Base-by-base conservation (phyloP, 257 asterid genomes). In the Nyctanthes arbortristis region DNA sequence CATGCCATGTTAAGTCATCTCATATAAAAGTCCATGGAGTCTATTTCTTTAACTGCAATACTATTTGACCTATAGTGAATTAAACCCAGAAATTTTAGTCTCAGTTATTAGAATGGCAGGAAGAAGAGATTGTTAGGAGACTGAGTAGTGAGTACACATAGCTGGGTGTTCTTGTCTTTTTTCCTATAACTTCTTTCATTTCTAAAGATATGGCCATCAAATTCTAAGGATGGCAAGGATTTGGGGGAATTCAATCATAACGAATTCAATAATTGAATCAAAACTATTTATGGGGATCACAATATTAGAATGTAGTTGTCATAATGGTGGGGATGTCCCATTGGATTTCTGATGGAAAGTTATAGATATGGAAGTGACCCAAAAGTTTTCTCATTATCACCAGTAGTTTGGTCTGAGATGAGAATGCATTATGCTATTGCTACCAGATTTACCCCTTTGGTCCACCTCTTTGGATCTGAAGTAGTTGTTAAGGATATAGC, bases 231-330 rank as follows among this genome's bases (percentile, higher is more conserved):
- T 81, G 65, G 73, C 68, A 66, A 76, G 27, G 76, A 66, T 79
- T 78, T 78, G 74, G 72, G 79, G 63, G 59, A 52, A 52, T 52
- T 52, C 59, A 20, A 22, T 52, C 30, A 52, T 13, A 49, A 68
- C 73, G 74, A 72, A 73, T 78, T 76, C 87, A 91, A 87, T 89
- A 74, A 87, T 88, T 85, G 84, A 62, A 75, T 78, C 73, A 66
- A 60, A 56, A 71, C 60, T 71, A 61, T 68, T 73, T 75, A 66
- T 75, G 49, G 77, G 89, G 86, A 83, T 80, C 77, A 75, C 75
- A 80, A 68, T 40, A 76, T 65, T 72, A 81, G 69, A 64, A 68
- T 70, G 84, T 67, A 85, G 84, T 87, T 86, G 84, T 77, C 86
- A 79, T 34, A 61, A 55, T 74, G 77, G 59, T 52, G 28, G 40